Evolutionary conservation across 1,284 basidiomycete genomes (phyloP).

Genomic region (Sporisorium exsertum): DNA sequence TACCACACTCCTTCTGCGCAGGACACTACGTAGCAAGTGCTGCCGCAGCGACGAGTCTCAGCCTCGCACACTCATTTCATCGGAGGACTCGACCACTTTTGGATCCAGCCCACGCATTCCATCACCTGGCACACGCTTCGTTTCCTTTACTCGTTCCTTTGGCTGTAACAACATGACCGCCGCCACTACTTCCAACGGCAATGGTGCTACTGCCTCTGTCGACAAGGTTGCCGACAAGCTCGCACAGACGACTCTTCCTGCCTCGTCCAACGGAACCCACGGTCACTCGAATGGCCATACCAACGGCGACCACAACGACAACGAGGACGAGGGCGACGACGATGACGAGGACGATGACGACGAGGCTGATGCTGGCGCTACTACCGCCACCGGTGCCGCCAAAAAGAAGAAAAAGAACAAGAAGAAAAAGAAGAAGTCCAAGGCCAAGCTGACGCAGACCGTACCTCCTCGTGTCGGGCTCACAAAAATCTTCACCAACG

Average conservation of each 20-base stretch:
- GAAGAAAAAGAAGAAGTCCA: slow-evolving; percentile 73
- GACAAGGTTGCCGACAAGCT: slow-evolving; percentile 50
- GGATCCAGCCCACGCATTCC: neutral
- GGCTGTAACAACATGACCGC: slow-evolving; percentile 1
- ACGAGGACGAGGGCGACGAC: slow-evolving; percentile 26
- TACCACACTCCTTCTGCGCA: neutral
- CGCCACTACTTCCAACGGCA: slow-evolving; percentile 22
- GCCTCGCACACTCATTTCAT: neutral
- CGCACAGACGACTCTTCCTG: slow-evolving; percentile 32
- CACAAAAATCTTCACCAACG: slow-evolving; percentile 87
- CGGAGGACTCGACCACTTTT: neutral
- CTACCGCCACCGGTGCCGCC: slow-evolving; percentile 37
- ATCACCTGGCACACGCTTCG: neutral
- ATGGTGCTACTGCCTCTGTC: slow-evolving; percentile 27
- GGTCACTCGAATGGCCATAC: slow-evolving; percentile 28
- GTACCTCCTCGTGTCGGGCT: slow-evolving; percentile 92
- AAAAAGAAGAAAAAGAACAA: slow-evolving; percentile 87
- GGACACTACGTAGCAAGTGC: neutral
- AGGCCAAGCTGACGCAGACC: slow-evolving; percentile 74
- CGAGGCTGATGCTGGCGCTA: slow-evolving; percentile 35
- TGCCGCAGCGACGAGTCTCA: neutral
- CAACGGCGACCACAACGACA: slow-evolving; percentile 14
- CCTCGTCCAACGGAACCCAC: slow-evolving; percentile 30
- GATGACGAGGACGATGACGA: slow-evolving; percentile 58
- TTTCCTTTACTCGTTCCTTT: neutral